Base-by-base conservation (phyloP, 2,329 filamentous ascomycete species). In the Phymatotrichopsis omnivora region DNA sequence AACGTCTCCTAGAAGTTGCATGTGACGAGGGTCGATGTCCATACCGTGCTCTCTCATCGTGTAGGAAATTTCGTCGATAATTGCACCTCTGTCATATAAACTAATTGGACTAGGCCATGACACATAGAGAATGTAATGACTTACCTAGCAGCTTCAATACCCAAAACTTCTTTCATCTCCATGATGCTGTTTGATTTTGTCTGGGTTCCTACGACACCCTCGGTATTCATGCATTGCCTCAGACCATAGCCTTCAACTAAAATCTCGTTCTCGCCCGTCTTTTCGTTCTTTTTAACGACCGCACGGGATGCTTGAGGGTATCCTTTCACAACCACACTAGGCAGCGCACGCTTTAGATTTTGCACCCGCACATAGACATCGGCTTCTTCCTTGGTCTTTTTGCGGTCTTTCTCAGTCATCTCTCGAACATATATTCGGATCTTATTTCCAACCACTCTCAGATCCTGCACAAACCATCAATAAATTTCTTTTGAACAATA, bases 1-100 rank as follows among this genome's bases (percentile, higher is more conserved):
- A 42, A 95, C 87, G 60, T 98, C 91, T 8, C 91, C 89, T 2
- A 98, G 76, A 14, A 98, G 74, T 63, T 95, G 82, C 86, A 98
- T 96, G 67, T 98, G 91, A 45, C 91, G 83, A 33, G 87, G 89
- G 65, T 98, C 91, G 59, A 98, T 96, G 64, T 77, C 79, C 86
- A 98, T 95, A 62, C 57, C 57, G 46, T 59, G 57, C 31, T 81
- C 78, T 27, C 76, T 76, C 87, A 96, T 98, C 61, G 96, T 91
- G 41, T 74, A 72, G 42, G 73, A 74, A 59, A 98, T 96, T 68
- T 98, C 91, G 34, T 75, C 70, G 38, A 91, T 83, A 60, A 98
- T 96, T 5, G 87, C 93, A 3, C 52, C 42, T 33, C 54, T 56
- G 14, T 45, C 29, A 7, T 23, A 12, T 40, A 25, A 12, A 29